Conservation (phyloP, 164 flowering plant genomes). For the Aristolochia fimbriata region DNA sequence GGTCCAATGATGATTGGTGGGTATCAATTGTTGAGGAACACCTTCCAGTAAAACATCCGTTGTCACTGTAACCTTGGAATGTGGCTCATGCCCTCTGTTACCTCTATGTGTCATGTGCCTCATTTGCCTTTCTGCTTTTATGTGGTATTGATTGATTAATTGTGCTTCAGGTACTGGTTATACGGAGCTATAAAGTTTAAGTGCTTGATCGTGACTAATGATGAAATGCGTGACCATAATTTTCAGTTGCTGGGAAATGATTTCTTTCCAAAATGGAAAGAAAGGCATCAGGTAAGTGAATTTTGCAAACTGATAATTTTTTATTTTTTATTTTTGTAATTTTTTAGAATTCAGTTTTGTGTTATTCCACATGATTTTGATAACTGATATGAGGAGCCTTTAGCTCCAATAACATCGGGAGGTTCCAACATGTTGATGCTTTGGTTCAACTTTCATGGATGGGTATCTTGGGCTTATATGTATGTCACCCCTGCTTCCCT, state of each 20-base stretch:
- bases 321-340: not conserved
- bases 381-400: too few relatives aligned
- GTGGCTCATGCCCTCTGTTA: too few relatives aligned
- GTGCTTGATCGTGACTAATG: constrained; percentile 83
- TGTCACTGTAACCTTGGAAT: too few relatives aligned
- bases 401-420: too few relatives aligned
- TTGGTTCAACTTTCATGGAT: too few relatives aligned
- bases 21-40: constrained; percentile 2
- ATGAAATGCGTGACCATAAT: constrained; percentile 87
- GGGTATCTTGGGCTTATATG: too few relatives aligned
- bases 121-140: not conserved
- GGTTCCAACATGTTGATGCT: too few relatives aligned
- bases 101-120: too few relatives aligned
- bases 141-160: constrained; percentile 21
- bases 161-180: constrained; percentile 85
- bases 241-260: constrained; percentile 83
- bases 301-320: not conserved
- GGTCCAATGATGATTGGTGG: constrained; percentile 97
- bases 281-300: constrained; percentile 83
- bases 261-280: constrained; percentile 94
- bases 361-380: too few relatives aligned
- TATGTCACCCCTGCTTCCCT: too few relatives aligned
- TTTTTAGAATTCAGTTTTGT: not conserved
- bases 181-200: constrained; percentile 90
- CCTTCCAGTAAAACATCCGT: too few relatives aligned